Evolutionary conservation across 768 basidiomycete species (phyloP).

Genomic region (Cyclocybe cylindracea): DNA sequence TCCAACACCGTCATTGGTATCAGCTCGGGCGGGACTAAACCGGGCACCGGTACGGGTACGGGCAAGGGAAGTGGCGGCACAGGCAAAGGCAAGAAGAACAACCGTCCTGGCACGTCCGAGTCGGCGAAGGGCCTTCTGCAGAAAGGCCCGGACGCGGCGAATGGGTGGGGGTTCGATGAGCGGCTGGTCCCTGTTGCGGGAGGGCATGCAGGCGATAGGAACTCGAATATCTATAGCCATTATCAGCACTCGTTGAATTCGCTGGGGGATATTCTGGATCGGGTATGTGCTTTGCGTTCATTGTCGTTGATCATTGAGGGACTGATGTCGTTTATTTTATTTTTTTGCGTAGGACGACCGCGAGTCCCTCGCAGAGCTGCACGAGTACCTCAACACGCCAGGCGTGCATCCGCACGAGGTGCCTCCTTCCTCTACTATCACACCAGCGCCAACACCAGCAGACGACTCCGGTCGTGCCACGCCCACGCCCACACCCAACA

Average conservation of each 20-base stretch:
- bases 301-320: background rate
- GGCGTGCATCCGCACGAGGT: slow-evolving; percentile 7
- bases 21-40: too few species aligned
- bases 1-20: slow-evolving; percentile 8
- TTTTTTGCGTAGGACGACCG: slow-evolving; percentile 64
- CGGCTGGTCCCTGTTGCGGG: background rate
- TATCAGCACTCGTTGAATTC: slow-evolving; percentile 83
- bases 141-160: slow-evolving; percentile 11
- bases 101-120: slow-evolving; percentile 64
- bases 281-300: slow-evolving; percentile 46
- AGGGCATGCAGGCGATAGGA: slow-evolving; percentile 10
- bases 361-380: slow-evolving; percentile 72
- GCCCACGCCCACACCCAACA: slow-evolving; percentile 14
- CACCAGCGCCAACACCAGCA: background rate
- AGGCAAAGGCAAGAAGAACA: slow-evolving; percentile 37
- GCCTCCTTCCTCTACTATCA: background rate
- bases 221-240: slow-evolving; percentile 65
- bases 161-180: slow-evolving; percentile 12
- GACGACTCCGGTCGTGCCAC: slow-evolving; percentile 5
- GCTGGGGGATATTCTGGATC: slow-evolving; percentile 76
- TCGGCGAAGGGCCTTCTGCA: slow-evolving; percentile 56
- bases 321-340: too few species aligned
- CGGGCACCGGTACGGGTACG: too few species aligned
- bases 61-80: too few species aligned
- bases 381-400: slow-evolving; percentile 58